These are phyloP conservation scores for Eutrema yunnanense DNA, from an alignment of 345 rosid genomes.

Conservation along the genomic window DNA sequence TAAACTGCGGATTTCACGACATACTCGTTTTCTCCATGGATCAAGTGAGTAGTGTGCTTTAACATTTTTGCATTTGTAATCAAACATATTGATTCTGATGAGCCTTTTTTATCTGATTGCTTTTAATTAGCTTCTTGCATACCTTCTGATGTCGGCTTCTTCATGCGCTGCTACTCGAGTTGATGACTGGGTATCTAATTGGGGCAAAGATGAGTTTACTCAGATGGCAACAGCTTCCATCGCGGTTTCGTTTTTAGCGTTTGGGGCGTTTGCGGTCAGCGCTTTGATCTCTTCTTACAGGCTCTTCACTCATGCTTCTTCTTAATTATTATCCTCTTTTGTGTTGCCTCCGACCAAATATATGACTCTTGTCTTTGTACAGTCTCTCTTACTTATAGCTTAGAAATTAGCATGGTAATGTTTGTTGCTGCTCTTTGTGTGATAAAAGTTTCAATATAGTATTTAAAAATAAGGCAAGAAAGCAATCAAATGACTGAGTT, in stretches of 20 bases:
- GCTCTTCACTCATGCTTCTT: conserved; percentile 41
- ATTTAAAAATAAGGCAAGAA: not conserved
- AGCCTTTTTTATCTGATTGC: not conserved
- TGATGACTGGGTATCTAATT: conserved; percentile 89
- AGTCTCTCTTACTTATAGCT: conserved; percentile 18
- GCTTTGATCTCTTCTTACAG: conserved; percentile 72
- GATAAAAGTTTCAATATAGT: not conserved
- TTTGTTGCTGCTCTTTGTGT: conserved; percentile 5
- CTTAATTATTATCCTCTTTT: conserved; percentile 13
- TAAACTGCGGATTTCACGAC: conserved; percentile 44
- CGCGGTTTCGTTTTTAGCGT: conserved; percentile 72
- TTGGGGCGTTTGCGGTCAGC: conserved; percentile 69
- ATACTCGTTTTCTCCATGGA: conserved; percentile 76
- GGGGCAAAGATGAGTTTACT: conserved; percentile 99
- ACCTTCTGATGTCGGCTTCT: conserved; percentile 84
- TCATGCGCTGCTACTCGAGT: conserved; percentile 93
- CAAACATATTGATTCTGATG: conserved; percentile 12
- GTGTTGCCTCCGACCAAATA: not conserved
- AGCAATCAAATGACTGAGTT: not conserved
- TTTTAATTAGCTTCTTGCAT: conserved; percentile 52
- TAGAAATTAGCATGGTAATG: conserved; percentile 1
- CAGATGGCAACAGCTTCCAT: conserved; percentile 89
- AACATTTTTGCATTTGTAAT: not conserved
- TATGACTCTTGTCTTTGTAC: conserved; percentile 11
- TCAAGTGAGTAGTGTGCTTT: conserved; percentile 50